A percentile compares a stretch with the other conserved stretches of the same genome.
phyloP scores from a whole-genome alignment of 1,139 yeast genomes.

The Yamadazyma sp. region DNA sequence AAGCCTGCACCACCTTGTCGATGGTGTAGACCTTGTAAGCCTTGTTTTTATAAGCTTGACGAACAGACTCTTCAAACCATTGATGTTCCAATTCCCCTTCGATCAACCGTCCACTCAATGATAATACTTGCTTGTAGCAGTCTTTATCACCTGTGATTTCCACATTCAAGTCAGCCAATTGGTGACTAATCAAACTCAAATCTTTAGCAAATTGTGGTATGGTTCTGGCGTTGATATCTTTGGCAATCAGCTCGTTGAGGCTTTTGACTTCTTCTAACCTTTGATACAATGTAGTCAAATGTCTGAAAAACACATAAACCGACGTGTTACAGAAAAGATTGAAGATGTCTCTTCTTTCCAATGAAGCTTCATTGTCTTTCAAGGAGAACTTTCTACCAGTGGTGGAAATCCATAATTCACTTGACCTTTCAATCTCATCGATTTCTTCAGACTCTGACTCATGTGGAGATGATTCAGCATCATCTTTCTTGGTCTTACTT shows the following conservation, averaged over 20 bases:
- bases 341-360: constrained; percentile 47
- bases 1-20: constrained; percentile 87
- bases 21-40: constrained; percentile 92
- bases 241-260: constrained; percentile 64
- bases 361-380: constrained; percentile 22
- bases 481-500: constrained; percentile 49
- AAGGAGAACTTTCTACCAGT: constrained; percentile 35
- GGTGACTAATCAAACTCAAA: constrained; percentile 77
- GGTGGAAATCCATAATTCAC: constrained; percentile 65
- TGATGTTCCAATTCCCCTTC: constrained; percentile 93
- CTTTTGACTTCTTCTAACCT: constrained; percentile 76
- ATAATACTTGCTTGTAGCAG: constrained; percentile 76
- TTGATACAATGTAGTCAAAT: constrained; percentile 76
- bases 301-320: constrained; percentile 86
- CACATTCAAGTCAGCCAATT: constrained; percentile 77
- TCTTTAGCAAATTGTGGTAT: constrained; percentile 86
- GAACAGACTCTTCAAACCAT: constrained; percentile 91
- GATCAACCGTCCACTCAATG: constrained; percentile 71
- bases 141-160: constrained; percentile 65
- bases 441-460: constrained; percentile 34
- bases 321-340: constrained; percentile 91
- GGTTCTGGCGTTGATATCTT: constrained; percentile 65
- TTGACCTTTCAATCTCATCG: constrained; percentile 57
- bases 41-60: constrained; percentile 91
- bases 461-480: constrained; percentile 33